Base-by-base conservation (phyloP, 225 moss, liverwort and hornwort genomes). In the Pseudisothecium myosuroides region DNA sequence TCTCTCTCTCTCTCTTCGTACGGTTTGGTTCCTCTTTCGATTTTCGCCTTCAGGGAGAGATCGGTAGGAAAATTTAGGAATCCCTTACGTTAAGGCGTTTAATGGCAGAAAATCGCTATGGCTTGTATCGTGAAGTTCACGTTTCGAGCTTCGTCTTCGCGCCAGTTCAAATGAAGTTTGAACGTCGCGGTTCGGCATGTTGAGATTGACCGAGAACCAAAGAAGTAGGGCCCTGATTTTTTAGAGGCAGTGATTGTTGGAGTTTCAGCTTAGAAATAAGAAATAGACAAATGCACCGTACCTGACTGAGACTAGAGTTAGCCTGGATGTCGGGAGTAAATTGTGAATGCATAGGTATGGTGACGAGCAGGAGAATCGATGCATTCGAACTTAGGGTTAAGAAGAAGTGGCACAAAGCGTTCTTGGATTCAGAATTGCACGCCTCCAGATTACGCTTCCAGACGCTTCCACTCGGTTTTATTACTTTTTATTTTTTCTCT, bases 311-410 rank as follows among this genome's bases (percentile, higher is more conserved):
- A 43, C 58, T 27, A 23, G 47, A 67, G 67, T 66, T 78, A 56
- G 58, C 67, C 45, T 67, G 77, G 59, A 47, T 45, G 36, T 27
- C 58, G 77, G 76, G 65, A 45, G 59, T 59, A 84, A 84, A 54
- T 84, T 83, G 58, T 84, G 84, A 83, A 77, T 85, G 85, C 60
- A 43, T 50, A 52, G 26, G 63, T 52, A 13, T 74, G 88, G 63
- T 68, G 43, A 54, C 55, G 83, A 66, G 60, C 59, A 28, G 64
- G 67, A 69, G 63, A 82, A 41, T 80, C 14, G 50, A 58, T 84
- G 69, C 76, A 82, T 91, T 82, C n/a, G 39, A 78, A 79, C 22
- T 82, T 92, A 88, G 90, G 86, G 88, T 90, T 84, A 74, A 58
- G 72, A 74, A 58, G 72, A 47, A 58, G 15, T 76, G 77, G 50